Evolutionary conservation across 2,329 filamentous ascomycete genomes (phyloP).

Genomic region (Akanthomyces muscarius): DNA sequence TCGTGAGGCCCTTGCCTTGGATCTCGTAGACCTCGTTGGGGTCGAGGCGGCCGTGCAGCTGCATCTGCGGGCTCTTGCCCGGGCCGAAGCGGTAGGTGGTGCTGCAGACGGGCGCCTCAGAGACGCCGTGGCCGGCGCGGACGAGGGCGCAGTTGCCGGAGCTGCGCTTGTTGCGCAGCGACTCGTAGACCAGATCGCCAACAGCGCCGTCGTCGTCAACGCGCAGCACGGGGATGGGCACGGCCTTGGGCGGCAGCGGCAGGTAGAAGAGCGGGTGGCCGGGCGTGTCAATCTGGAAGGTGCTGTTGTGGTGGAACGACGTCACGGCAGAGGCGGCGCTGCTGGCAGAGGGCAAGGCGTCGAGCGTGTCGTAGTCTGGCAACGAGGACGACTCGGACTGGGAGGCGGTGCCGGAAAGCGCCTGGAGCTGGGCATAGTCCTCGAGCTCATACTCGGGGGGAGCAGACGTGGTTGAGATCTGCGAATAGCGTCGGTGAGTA

Average conservation of each 20-base stretch:
- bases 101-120: slow-evolving; percentile 37
- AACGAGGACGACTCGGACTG: slow-evolving; percentile 26
- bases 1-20: slow-evolving; percentile 37
- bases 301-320: slow-evolving; percentile 40
- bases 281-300: slow-evolving; percentile 46
- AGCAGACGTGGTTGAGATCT: slow-evolving; percentile 14
- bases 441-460: slow-evolving; percentile 29
- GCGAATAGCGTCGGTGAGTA: background rate
- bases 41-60: slow-evolving; percentile 20
- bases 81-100: slow-evolving; percentile 58
- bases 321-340: slow-evolving; percentile 9
- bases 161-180: slow-evolving; percentile 42
- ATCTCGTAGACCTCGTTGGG: slow-evolving; percentile 26
- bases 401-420: slow-evolving; percentile 24
- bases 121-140: slow-evolving; percentile 33
- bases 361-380: slow-evolving; percentile 15
- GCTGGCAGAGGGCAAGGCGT: slow-evolving; percentile 3
- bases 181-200: slow-evolving; percentile 45
- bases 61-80: slow-evolving; percentile 45
- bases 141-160: slow-evolving; percentile 49
- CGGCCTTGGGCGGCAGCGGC: slow-evolving; percentile 34
- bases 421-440: slow-evolving; percentile 25
- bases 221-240: slow-evolving; percentile 41
- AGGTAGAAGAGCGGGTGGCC: slow-evolving; percentile 43
- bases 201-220: slow-evolving; percentile 35